phyloP scores from a whole-genome alignment of 2,329 filamentous ascomycete species.

The Aspergillus eucalypticola region DNA sequence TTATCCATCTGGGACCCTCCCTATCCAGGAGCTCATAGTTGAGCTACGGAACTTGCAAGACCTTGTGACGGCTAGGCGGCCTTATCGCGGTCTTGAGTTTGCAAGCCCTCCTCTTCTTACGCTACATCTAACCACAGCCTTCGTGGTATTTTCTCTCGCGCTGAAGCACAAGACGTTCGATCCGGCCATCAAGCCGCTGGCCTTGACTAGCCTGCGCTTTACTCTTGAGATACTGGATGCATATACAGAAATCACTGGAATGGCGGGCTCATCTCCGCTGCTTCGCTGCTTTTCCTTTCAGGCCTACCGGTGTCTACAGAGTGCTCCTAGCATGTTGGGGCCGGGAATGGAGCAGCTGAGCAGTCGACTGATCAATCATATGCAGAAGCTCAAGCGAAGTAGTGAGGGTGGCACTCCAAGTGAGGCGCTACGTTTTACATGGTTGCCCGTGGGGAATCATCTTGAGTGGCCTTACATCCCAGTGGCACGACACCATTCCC shows the following conservation, averaged over 20 bases:
- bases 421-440: too few species aligned
- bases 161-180: background rate
- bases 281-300: conserved; percentile 18
- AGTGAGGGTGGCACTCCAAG: too few species aligned
- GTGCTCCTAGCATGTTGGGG: background rate
- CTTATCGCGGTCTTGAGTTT: conserved; percentile 2
- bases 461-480: too few species aligned
- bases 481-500: too few species aligned
- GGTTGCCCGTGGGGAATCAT: too few species aligned
- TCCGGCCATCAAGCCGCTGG: background rate
- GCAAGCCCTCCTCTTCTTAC: conserved; percentile 17
- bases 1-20: background rate
- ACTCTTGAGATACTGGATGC: conserved; percentile 12
- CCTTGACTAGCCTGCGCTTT: background rate
- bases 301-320: conserved; percentile 9
- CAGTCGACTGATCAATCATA: background rate
- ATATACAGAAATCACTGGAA: conserved; percentile 15
- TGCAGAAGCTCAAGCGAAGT: too few species aligned
- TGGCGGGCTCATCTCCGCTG: conserved; percentile 13
- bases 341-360: background rate
- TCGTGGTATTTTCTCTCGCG: conserved; percentile 14
- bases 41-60: background rate
- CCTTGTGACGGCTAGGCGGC: background rate
- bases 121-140: conserved; percentile 18
- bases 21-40: background rate